A percentile compares a stretch with the other conserved stretches of the same genome.
phyloP scores from a whole-genome alignment of 371 early-diverging fungal genomes.

The Nosema muscidifuracis region DNA sequence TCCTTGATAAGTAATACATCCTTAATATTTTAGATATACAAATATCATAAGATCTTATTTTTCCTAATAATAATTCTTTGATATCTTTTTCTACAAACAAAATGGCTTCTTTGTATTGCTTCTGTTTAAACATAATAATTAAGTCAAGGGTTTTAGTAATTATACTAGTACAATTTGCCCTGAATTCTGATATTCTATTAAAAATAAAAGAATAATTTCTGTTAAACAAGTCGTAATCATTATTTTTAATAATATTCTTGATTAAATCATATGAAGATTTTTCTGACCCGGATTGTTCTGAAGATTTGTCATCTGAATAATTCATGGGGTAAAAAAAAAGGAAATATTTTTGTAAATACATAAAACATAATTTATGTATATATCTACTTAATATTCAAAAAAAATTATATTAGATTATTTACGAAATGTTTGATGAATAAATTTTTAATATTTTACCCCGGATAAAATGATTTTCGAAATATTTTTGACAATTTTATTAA shows the following conservation, averaged over 20 bases:
- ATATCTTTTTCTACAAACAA: neutral
- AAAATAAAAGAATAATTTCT: neutral
- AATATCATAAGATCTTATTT: slow-evolving; percentile 19
- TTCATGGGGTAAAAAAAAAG: no score
- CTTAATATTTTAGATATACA: slow-evolving; percentile 21
- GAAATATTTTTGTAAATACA: no score
- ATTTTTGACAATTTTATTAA: neutral
- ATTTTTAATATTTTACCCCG: no score
- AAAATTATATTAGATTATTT: no score
- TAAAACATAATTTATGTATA: no score
- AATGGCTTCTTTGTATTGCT: neutral
- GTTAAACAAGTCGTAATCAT: neutral
- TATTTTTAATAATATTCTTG: neutral
- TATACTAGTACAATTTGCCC: neutral
- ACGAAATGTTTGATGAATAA: no score
- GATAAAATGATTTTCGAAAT: neutral
- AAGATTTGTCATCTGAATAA: no score
- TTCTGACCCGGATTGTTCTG: no score
- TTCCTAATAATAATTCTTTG: slow-evolving; percentile 2
- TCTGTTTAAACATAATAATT: neutral
- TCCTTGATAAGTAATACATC: slow-evolving; percentile 32
- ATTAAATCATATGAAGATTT: no score
- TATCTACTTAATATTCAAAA: no score
- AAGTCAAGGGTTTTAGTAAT: neutral
- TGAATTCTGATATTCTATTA: neutral